A percentile compares a stretch with the other conserved stretches of the same genome.
These are phyloP conservation scores for Phyllosticta paracitricarpa DNA, from an alignment of 2,329 filamentous ascomycete species.

Conservation along the genomic window DNA sequence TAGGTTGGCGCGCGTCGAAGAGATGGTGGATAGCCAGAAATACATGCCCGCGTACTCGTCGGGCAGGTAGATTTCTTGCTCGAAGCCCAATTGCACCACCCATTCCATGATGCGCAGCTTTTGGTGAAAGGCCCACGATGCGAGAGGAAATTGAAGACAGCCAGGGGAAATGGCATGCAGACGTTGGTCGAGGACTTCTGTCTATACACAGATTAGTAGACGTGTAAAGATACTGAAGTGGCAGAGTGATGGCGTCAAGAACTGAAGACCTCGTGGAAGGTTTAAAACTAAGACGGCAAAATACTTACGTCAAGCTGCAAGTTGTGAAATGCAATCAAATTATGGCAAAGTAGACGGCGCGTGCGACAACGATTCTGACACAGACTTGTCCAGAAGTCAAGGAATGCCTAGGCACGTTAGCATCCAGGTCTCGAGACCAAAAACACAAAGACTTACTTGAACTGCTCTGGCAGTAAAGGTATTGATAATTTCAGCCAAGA, in stretches of 20 bases:
- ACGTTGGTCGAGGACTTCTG: constrained; percentile 62
- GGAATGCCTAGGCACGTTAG: constrained; percentile 12
- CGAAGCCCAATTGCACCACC: constrained; percentile 86
- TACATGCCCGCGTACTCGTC: constrained; percentile 87
- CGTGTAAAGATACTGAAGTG: no score
- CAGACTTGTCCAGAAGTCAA: constrained; percentile 59
- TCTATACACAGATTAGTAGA: constrained; percentile 19
- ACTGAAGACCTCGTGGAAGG: background rate
- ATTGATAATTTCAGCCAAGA: constrained; percentile 66
- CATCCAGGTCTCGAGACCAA: background rate
- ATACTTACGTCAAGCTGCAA: constrained; percentile 61
- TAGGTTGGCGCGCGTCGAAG: constrained; percentile 14
- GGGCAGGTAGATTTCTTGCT: constrained; percentile 78
- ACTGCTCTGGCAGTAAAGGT: constrained; percentile 47
- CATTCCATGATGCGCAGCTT: constrained; percentile 83
- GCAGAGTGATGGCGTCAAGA: background rate
- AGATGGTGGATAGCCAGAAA: constrained; percentile 41
- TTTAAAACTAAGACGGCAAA: background rate
- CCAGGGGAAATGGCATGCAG: constrained; percentile 52
- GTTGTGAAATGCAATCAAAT: constrained; percentile 71
- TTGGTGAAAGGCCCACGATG: constrained; percentile 82
- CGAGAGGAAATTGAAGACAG: constrained; percentile 59
- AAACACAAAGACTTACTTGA: constrained; percentile 25
- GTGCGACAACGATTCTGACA: constrained; percentile 88
- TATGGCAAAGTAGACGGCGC: constrained; percentile 79